A percentile compares a stretch with the other conserved stretches of the same genome.
These are phyloP conservation scores for Musa itinerans DNA, from an alignment of 176 grass and related monocot species.

Conservation along the genomic window DNA sequence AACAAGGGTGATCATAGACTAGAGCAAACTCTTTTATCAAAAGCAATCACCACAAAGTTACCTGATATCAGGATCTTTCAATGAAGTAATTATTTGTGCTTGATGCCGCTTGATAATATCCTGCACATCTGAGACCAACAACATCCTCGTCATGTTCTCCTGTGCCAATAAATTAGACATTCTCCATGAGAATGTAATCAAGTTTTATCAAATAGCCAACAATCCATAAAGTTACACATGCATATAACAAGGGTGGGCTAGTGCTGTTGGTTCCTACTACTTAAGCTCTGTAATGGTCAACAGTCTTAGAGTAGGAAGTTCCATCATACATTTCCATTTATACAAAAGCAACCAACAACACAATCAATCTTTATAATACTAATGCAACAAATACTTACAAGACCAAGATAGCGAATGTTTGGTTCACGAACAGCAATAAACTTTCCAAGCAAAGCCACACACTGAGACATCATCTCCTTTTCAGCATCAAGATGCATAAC, in stretches of 20 bases:
- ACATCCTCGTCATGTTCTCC: constrained; percentile 98
- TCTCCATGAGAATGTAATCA: background rate
- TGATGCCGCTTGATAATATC: constrained; percentile 99
- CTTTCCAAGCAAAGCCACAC: constrained; percentile 95
- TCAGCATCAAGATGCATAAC: constrained; percentile 99
- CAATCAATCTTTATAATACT: constrained; percentile 2
- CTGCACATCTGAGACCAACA: constrained; percentile 96
- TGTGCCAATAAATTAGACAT: constrained; percentile 29
- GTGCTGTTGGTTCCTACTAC: background rate
- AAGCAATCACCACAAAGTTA: constrained; percentile 16
- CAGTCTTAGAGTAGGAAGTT: background rate
- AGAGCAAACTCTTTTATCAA: background rate
- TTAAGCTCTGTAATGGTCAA: background rate
- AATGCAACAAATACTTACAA: constrained; percentile 44
- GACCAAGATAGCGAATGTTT: constrained; percentile 98
- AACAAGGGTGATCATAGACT: background rate
- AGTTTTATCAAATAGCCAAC: background rate
- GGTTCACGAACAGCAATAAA: constrained; percentile 98
- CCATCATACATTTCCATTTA: constrained; percentile 14
- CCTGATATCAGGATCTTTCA: constrained; percentile 99
- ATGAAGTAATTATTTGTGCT: constrained; percentile 94
- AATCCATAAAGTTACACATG: background rate
- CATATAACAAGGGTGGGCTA: background rate
- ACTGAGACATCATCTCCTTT: constrained; percentile 99
- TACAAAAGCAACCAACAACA: background rate